Base-by-base conservation (phyloP, 1,139 yeast genomes). In the Taphrina betulina region DNA sequence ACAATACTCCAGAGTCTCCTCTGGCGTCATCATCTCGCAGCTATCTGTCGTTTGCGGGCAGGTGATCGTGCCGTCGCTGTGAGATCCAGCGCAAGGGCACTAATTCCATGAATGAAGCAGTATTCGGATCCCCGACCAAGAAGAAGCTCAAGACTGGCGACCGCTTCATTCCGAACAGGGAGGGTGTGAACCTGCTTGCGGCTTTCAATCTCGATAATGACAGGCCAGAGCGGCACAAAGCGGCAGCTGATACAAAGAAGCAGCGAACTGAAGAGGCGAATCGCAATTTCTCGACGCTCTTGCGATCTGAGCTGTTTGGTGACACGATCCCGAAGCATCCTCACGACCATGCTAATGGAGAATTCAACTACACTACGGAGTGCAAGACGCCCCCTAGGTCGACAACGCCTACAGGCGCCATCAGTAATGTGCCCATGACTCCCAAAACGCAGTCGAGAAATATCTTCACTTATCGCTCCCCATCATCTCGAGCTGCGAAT, bases 241-340 rank as follows among this genome's bases (percentile, higher is more conserved):
- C 84, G 29, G 92, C 85, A 61, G 71, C 76, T 24, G 76, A 84
- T 60, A 77, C 81, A 33, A 58, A 57, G 43, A 33, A 20, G 56
- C 40, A 26, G 28, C 45, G 50, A 65, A 87, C 82, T 65, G 85
- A 83, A 62, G 95, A 86, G 64, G 96, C 96, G 2, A 87, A 87
- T 66, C 73, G 85, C 62, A 87, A 95, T 0, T 94, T 90, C 68
- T 83, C 90, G 48, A 81, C 94, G 0, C 85, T 94, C 3, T 71
- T 92, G 38, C 85, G 87, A 64, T 88, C 95, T 28, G 99, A 92
- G 68, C 72, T 92, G 40, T 92, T 92, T 74, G 97, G 97, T 12
- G 50, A 41, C 22, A 35, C 50, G n/a, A 22, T 52, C 7, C 42
- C 42, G 17, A 16, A 22, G 24, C 24, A 24, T 5, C 4, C 35